These are phyloP conservation scores for Fusarium algeriense DNA, from an alignment of 2,329 filamentous ascomycete genomes.

Conservation along the genomic window DNA sequence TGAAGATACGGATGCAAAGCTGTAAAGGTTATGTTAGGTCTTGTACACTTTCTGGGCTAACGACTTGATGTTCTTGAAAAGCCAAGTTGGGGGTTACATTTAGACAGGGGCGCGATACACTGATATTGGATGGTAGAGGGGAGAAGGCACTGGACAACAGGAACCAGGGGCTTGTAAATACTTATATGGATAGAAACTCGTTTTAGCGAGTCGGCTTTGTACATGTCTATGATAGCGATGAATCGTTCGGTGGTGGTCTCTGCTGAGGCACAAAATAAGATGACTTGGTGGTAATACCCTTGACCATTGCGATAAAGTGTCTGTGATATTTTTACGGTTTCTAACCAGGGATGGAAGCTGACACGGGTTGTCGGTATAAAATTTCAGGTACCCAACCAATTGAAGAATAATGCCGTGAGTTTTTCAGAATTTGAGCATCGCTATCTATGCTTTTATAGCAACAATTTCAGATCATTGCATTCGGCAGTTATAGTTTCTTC, in stretches of 20 bases:
- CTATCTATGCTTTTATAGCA: not conserved
- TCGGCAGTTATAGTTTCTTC: not conserved
- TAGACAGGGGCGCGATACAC: slow-evolving; percentile 27
- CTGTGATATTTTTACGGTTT: not conserved
- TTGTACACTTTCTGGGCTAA: slow-evolving; percentile 7
- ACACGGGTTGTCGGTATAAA: not conserved
- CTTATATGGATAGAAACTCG: slow-evolving; percentile 5
- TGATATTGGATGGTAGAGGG: slow-evolving; percentile 20
- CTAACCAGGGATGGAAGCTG: not conserved
- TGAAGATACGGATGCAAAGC: slow-evolving; percentile 85
- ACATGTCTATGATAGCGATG: slow-evolving; percentile 7
- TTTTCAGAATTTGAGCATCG: not conserved
- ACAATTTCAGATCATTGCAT: not conserved
- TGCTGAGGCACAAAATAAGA: not conserved
- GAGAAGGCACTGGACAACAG: slow-evolving; percentile 4
- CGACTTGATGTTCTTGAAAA: slow-evolving; percentile 12
- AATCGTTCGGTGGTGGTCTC: not conserved
- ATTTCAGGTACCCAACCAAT: not conserved
- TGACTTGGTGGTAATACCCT: not conserved
- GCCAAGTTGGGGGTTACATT: slow-evolving; percentile 21
- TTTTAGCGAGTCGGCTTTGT: slow-evolving; percentile 21
- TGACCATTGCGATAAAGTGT: not conserved
- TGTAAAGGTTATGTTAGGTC: slow-evolving; percentile 58
- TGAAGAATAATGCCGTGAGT: not conserved
- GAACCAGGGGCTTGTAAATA: not conserved